phyloP scores from a whole-genome alignment of 1,139 yeast genomes.

The Eremothecium coryli region DNA sequence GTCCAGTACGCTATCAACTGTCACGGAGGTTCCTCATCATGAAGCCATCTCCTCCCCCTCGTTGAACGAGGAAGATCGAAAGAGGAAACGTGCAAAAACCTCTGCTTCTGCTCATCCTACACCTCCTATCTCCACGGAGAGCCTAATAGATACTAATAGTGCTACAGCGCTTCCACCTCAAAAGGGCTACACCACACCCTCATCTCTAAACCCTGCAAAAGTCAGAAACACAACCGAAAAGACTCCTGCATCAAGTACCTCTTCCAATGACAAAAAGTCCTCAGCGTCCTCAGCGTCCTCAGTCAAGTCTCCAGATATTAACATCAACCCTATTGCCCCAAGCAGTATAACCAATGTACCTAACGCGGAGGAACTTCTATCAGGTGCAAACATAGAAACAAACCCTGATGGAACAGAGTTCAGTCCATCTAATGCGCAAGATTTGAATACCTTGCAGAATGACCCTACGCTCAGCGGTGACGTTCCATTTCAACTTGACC shows the following conservation, averaged over 20 bases:
- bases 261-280: slow-evolving; percentile 2
- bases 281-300: not conserved
- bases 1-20: slow-evolving; percentile 3
- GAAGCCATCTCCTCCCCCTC: slow-evolving; percentile 4
- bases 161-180: not conserved
- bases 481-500: slow-evolving; percentile 10
- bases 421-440: slow-evolving; percentile 10
- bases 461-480: slow-evolving; percentile 11
- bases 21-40: slow-evolving; percentile 4
- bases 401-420: slow-evolving; percentile 1
- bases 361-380: slow-evolving; percentile 8
- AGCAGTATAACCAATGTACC: not conserved
- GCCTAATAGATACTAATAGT: slow-evolving; percentile 4
- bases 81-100: slow-evolving; percentile 1
- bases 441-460: slow-evolving; percentile 10
- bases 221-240: not conserved
- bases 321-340: not conserved
- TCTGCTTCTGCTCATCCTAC: slow-evolving; percentile 1
- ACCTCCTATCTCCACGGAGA: slow-evolving; percentile 4
- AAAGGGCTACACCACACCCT: not conserved
- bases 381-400: slow-evolving; percentile 9
- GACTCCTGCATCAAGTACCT: not conserved
- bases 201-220: not conserved
- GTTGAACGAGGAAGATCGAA: slow-evolving; percentile 2
- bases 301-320: not conserved